Conservation (phyloP, 352 stramenopile genomes). For the Globisporangium irregulare region DNA sequence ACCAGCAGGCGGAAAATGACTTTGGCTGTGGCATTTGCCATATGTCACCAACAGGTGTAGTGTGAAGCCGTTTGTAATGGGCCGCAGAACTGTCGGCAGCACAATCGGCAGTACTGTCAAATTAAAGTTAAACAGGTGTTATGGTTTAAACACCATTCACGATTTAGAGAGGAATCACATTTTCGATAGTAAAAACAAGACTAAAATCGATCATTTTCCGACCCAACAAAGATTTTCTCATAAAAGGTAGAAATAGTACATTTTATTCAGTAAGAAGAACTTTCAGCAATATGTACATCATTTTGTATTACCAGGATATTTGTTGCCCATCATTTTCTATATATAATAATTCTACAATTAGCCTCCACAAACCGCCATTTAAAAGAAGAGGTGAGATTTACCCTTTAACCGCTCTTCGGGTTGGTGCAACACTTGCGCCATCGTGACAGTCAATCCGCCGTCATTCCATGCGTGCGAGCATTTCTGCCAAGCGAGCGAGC, state of each 20-base stretch:
- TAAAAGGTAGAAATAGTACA: no score
- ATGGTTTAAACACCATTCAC: background rate
- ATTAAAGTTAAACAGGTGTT: background rate
- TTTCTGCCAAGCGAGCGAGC: background rate
- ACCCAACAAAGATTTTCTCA: no score
- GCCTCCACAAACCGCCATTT: background rate
- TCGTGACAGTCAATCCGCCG: background rate
- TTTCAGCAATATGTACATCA: no score
- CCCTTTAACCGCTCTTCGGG: background rate
- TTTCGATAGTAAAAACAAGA: background rate
- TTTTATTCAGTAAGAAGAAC: no score
- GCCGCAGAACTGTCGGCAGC: background rate
- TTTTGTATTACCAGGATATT: no score
- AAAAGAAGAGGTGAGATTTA: background rate
- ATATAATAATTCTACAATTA: no score
- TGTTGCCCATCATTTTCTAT: no score
- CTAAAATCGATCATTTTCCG: background rate
- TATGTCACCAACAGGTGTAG: constrained; percentile 6
- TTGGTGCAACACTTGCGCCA: background rate
- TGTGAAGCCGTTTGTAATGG: constrained; percentile 11
- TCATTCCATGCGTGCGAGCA: constrained; percentile 5
- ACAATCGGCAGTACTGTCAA: background rate
- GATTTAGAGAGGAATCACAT: background rate
- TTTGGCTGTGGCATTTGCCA: background rate
- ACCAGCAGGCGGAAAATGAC: background rate